These are phyloP conservation scores for Sordariomycetes sp. DNA, from an alignment of 2,329 filamentous ascomycete genomes.

Conservation along the genomic window DNA sequence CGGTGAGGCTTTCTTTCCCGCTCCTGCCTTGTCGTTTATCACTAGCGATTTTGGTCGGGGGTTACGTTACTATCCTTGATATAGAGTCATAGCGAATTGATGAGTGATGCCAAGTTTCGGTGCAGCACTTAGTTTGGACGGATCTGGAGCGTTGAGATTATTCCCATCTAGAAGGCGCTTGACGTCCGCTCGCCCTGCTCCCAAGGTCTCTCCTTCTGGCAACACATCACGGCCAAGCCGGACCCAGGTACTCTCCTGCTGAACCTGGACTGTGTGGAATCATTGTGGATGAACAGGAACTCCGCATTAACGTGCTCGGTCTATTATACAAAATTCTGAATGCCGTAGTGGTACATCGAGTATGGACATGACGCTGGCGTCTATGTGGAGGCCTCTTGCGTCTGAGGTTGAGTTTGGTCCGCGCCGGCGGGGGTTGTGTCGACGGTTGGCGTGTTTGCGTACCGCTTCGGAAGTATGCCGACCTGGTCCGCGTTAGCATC, in stretches of 20 bases:
- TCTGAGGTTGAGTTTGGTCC: neutral
- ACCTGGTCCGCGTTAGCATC: neutral
- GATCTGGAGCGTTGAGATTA: neutral
- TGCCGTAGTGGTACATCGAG: slow-evolving; percentile 2
- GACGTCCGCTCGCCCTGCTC: too few species aligned
- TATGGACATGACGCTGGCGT: neutral
- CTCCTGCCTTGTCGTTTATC: neutral
- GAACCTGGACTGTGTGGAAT: neutral
- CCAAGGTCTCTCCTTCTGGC: neutral
- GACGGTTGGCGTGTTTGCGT: neutral
- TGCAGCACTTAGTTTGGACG: neutral
- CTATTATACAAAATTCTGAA: neutral
- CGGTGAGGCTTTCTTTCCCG: neutral
- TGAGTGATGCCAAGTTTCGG: neutral
- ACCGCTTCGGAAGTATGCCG: slow-evolving; percentile 3
- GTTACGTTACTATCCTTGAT: neutral
- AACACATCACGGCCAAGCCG: neutral
- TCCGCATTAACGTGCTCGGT: neutral
- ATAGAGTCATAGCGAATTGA: neutral
- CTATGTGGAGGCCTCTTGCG: neutral
- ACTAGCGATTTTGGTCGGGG: neutral
- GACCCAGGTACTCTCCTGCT: neutral
- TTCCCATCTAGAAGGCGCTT: neutral
- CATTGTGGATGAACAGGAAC: neutral
- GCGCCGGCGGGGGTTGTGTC: neutral